These are phyloP conservation scores for Bathelium albidoporum DNA, from an alignment of 495 filamentous ascomycete species.

Conservation along the genomic window DNA sequence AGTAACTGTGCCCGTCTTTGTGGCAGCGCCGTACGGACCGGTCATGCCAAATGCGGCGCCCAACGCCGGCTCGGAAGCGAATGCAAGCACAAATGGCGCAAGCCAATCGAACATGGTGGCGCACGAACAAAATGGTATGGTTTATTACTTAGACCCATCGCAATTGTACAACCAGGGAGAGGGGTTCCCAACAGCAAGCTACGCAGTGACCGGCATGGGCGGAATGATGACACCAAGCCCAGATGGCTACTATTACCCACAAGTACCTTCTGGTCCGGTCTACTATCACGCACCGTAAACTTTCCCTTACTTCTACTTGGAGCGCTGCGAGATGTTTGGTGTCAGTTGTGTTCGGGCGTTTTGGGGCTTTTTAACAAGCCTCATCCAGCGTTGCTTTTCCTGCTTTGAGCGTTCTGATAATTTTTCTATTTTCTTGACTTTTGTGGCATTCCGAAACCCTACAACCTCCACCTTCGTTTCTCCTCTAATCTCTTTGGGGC, in stretches of 20 bases:
- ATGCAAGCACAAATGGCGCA: conserved; percentile 34
- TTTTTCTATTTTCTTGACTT: neutral
- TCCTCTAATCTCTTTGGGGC: neutral
- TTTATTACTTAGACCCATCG: conserved; percentile 55
- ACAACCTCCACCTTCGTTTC: neutral
- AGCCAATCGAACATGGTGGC: conserved; percentile 62
- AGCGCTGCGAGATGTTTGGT: neutral
- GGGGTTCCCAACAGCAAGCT: neutral
- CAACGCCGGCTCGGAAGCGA: neutral
- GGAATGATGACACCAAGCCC: conserved; percentile 9
- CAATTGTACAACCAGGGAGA: neutral
- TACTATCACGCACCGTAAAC: conserved; percentile 8
- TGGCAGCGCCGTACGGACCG: conserved; percentile 9
- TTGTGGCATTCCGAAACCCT: neutral
- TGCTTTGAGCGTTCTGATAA: conserved; percentile 1
- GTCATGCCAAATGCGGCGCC: conserved; percentile 2
- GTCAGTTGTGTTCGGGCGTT: neutral
- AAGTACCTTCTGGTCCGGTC: conserved; percentile 3
- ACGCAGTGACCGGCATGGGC: conserved; percentile 8
- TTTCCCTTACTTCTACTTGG: neutral
- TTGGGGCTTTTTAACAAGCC: neutral
- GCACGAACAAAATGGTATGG: conserved; percentile 87
- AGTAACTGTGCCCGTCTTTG: conserved; percentile 24
- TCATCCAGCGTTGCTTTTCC: conserved; percentile 2
- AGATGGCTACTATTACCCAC: conserved; percentile 9